These are phyloP conservation scores for Anthoceros angustus DNA, from an alignment of 225 moss, liverwort and hornwort species.

Conservation along the genomic window DNA sequence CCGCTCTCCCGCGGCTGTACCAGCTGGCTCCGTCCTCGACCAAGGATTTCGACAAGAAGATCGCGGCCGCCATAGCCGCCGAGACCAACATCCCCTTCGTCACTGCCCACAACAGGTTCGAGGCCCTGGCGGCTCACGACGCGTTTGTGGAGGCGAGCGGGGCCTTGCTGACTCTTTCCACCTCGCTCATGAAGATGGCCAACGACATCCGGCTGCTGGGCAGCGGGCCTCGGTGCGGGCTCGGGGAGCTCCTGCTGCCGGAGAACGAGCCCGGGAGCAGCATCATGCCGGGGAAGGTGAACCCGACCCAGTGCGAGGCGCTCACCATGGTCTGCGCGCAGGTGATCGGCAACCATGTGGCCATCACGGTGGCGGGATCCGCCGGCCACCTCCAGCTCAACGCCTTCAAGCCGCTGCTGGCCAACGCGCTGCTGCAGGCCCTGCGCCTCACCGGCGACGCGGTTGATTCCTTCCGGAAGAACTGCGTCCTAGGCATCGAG, in stretches of 20 bases:
- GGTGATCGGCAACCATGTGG: conserved; percentile 94
- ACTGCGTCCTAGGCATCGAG: conserved; percentile 66
- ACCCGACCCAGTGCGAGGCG: conserved; percentile 94
- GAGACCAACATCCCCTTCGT: conserved; percentile 70
- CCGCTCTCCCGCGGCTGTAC: conserved; percentile 41
- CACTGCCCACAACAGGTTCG: conserved; percentile 90
- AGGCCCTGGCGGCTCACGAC: conserved; percentile 96
- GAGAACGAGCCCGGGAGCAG: conserved; percentile 98
- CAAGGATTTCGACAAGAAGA: conserved; percentile 80
- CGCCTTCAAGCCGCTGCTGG: conserved; percentile 80
- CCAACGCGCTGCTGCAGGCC: conserved; percentile 85
- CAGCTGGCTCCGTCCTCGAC: conserved; percentile 92
- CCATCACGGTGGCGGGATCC: conserved; percentile 76
- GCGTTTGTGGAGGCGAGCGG: conserved; percentile 86
- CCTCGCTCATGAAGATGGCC: conserved; percentile 79
- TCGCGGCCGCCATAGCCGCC: conserved; percentile 60
- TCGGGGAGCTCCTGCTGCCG: conserved; percentile 73
- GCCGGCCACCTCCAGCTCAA: conserved; percentile 96
- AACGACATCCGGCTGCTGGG: conserved; percentile 83
- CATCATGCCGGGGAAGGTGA: conserved; percentile 99
- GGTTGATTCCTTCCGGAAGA: conserved; percentile 91
- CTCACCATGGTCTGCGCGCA: conserved; percentile 75
- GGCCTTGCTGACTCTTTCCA: conserved; percentile 63
- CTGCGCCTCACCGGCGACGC: conserved; percentile 85
- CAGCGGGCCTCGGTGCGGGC: conserved; percentile 92